phyloP scores from a whole-genome alignment of 23 red algal species.

The Rhodosorus marinus region DNA sequence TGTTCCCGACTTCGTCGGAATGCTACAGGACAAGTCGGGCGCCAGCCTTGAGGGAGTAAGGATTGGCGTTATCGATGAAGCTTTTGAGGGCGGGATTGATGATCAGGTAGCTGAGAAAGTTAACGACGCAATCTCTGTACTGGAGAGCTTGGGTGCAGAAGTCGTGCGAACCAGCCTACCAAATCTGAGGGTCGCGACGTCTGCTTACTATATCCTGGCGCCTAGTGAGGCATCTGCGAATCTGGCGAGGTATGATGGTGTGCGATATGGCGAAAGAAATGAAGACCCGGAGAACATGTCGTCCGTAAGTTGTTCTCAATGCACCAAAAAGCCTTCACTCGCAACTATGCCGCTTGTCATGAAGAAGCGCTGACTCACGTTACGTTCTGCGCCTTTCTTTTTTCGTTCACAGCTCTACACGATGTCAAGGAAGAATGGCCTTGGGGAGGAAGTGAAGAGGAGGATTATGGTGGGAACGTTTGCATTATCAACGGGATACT shows the following conservation, averaged over 20 bases:
- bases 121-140: constrained; percentile 5
- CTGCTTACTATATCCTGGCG: constrained; percentile 78
- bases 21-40: constrained; percentile 3
- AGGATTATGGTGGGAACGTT: constrained; percentile 75
- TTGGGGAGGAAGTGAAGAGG: constrained; percentile 68
- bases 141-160: constrained; percentile 28
- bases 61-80: constrained; percentile 44
- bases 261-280: constrained; percentile 54
- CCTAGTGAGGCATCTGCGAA: constrained; percentile 80
- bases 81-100: constrained; percentile 13
- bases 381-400: background rate
- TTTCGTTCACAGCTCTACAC: constrained; percentile 48
- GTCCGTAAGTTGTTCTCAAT: too few species aligned
- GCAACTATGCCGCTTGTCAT: too few species aligned
- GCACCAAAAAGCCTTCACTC: too few species aligned
- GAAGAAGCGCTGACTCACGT: too few species aligned
- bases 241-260: constrained; percentile 83
- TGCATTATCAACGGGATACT: constrained; percentile 69
- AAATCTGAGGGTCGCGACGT: constrained; percentile 8
- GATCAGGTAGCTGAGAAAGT: constrained; percentile 10
- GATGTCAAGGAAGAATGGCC: constrained; percentile 17
- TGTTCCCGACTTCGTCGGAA: constrained; percentile 12
- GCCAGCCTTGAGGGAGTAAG: constrained; percentile 7
- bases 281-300: constrained; percentile 18
- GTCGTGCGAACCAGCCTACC: constrained; percentile 30